Base-by-base conservation (phyloP, 257 asterid genomes). In the Solanum arcanum region DNA sequence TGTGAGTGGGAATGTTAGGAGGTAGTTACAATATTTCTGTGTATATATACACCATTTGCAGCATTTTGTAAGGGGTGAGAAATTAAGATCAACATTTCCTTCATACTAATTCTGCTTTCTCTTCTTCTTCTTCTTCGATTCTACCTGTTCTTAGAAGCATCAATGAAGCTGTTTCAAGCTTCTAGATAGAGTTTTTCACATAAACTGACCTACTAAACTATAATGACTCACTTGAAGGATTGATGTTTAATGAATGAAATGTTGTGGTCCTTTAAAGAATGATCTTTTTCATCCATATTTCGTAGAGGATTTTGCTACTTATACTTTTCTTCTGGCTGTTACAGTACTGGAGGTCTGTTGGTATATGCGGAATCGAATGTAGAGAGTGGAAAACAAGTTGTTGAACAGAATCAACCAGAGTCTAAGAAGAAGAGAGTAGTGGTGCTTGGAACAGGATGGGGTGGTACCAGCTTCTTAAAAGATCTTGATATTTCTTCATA, bases 401-500 rank as follows among this genome's bases (percentile, higher is more conserved):
- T 29, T 29, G 70, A 31, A 29, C 23, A 49, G 29, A 81, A 49
- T 81, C 85, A 81, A 31, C 64, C 12, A 1, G 85, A 27, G 5
- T 18, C 85, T 6, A 59, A 86, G 70, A 86, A 70, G 69, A 86
- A 86, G 59, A 74, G 52, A 73, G 25, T 86, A 62, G 88, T 86
- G 88, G 88, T 86, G 25, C 88, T 86, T 35, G 88, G 88, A 86
- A 86, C 88, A 49, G 88, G 88, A 49, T 86, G 88, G 88, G 88
- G 75, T n/a, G 88, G 74, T 47, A 86, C 88, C 8, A 86, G 83
- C 70, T 86, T 86, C 42, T n/a, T 86, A 78, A 86, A 74, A 13
- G 83, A 73, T 73, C 60, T 86, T 76, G 83, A 74, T 47, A 78
- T 72, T 86, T 70, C 84, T 86, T 86, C 88, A 21, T 86, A 86